phyloP scores from a whole-genome alignment of 176 grass and related monocot genomes.

The Hsuehochloa calcarea region DNA sequence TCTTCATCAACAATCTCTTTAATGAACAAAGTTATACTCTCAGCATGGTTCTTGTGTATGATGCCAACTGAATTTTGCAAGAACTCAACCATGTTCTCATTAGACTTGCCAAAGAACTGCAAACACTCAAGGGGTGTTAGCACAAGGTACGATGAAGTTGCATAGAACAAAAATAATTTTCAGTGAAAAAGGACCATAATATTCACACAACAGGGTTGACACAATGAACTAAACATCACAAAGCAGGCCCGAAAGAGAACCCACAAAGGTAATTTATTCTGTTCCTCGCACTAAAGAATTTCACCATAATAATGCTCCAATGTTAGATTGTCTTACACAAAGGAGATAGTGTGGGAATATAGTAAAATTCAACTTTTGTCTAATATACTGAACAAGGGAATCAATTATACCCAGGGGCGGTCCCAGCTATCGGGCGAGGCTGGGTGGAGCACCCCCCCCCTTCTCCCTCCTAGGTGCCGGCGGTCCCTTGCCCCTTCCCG shows the following conservation, averaged over 20 bases:
- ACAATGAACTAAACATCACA: constrained; percentile 20
- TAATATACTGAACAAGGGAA: neutral
- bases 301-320: neutral
- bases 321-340: neutral
- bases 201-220: neutral
- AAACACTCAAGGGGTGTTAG: constrained; percentile 21
- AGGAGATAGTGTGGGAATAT: neutral
- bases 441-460: too few species aligned
- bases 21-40: constrained; percentile 80
- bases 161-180: neutral
- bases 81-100: constrained; percentile 83
- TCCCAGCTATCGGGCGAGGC: too few species aligned
- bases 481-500: too few species aligned
- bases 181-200: neutral
- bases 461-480: too few species aligned
- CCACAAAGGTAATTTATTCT: neutral
- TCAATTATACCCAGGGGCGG: neutral
- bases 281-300: neutral
- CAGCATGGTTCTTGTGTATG: constrained; percentile 85
- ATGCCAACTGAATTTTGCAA: constrained; percentile 74
- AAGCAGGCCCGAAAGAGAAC: neutral
- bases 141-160: neutral
- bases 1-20: constrained; percentile 76
- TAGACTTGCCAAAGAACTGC: constrained; percentile 68
- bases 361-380: neutral